Evolutionary conservation across 768 basidiomycete species (phyloP), one percentile per base, ranked within the genome.

Genomic region (Rickenella mellea): DNA sequence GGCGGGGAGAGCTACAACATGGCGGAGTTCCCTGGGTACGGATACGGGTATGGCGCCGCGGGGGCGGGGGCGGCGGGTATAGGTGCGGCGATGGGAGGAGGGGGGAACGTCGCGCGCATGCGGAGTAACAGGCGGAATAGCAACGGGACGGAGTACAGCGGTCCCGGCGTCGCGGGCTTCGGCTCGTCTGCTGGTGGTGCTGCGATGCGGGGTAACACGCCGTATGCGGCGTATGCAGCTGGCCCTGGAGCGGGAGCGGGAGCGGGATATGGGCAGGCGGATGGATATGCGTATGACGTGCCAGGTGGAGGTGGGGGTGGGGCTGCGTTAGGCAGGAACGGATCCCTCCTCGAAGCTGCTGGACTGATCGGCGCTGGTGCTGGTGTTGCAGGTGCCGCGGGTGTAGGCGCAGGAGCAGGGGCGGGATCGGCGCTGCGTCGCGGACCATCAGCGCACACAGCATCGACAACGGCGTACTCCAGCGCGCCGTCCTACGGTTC

Each of bases 381-480:
- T n/a, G n/a, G n/a, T n/a, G n/a, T n/a, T n/a, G n/a, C 68, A 0
- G 71, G 68, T 7, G 54, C 70, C 27, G 70, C 60, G 0, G 60
- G 56, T 2, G 61, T 61, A 27, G 63, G 63, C 46, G 57, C 54
- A 45, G 47, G 64, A 59, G 38, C 56, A 53, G 37, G 53, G 55
- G 33, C 38, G 62, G 43, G 57, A 53, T 39, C 50, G 63, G 26
- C 52, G 58, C 39, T 49, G 57, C 53, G 45, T 57, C 53, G n/a
- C 50, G 55, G 36, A 55, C 48, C 11, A 54, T 47, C 45, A 59
- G 51, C 41, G 57, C 54, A 17, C 56, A 52, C 47, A 57, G 47
- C 21, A 55, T 42, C 21, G 50, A 55, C 7, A 67, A 10, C 33
- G 24, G 33, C 66, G 25, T 69, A 67, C 48, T 58, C 58, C 26